Evolutionary conservation across 2,329 filamentous ascomycete species (phyloP), one percentile per base, ranked within the genome.

Genomic region (Aspergillus flavus): DNA sequence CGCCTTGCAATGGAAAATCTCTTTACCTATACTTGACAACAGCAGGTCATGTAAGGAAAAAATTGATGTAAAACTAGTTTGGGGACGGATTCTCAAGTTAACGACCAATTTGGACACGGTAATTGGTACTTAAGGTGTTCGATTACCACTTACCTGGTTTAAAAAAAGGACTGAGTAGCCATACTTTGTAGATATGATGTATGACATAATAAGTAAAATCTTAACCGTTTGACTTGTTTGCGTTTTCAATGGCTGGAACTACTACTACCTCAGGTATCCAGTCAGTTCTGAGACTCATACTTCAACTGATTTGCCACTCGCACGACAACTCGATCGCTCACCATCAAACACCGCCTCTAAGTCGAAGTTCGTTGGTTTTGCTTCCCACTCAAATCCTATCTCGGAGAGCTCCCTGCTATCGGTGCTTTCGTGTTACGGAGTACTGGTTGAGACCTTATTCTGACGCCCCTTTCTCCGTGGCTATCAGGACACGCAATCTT

Each of bases 141-240:
- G 45, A 26, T 48, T 48, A 48, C 12, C 14, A 23, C 21, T 26
- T 19, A 23, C 45, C 21, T 48, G n/a, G 11, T 7, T 26, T 36
- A 14, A 36, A 14, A 12, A 36, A 12, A 36, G 34, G 12, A 36
- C 34, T 14, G 6, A 36, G 12, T 36, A 36, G 34, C 34, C 34
- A 36, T 16, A 16, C 5, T 36, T 16, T 36, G 34, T 36, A 36
- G 34, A 36, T 36, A 14, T 30, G 6, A 28, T 30, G 23, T 45
- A 46, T 58, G 57, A 57, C 54, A 45, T 59, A 57, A 57, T 59
- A 28, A 56, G 53, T 59, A 41, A 41, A 41, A 41, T 41, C 36
- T 41, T 41, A 41, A 41, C 50, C 28, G 63, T 67, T 67, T 66
- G 64, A 63, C 45, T 54, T 69, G 67, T 68, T 69, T 69, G 64